Evolutionary conservation across 441 rosid species (phyloP), one percentile per base, ranked within the genome.

Genomic region (Brassica balearica): DNA sequence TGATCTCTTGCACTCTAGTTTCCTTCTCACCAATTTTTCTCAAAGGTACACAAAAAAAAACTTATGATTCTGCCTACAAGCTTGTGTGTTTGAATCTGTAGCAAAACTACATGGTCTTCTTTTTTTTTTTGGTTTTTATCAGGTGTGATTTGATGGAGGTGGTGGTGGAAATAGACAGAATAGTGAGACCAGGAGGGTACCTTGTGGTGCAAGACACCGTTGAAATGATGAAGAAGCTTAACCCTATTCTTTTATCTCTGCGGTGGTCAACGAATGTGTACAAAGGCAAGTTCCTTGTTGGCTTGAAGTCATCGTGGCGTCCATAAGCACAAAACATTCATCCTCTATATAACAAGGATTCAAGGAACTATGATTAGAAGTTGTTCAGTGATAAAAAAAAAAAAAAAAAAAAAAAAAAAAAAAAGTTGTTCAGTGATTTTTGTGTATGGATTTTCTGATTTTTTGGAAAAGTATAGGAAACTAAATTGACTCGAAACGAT

Each of bases 1-100:
- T 53, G 97, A 93, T 82, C 87, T 92, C 8, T 77, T 95, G 76
- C 96, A 93, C 77, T 85, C 98, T n/a, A 89, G 97, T 80, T 95
- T 89, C 67, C 89, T 90, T 75, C 80, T 93, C 82, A 79, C 77
- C 73, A 78, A 72, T 53, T 83, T 88, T 38, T 66, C 85, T 8
- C 78, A 84, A 81, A 91, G 98, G 99, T 93, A 34, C 1, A 2
- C 8, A 8, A 9, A 10, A 11, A 9, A 41, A 41, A 5, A 3
- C 34, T 29, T 29, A 29, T 29, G 34, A 29, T 29, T 29, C 34
- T 29, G 34, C 34, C 34, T 29, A 29, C 32, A 56, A 15, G 51
- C 51, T 48, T 69, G 27, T 36, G 23, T 29, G 58, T 51, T 14
- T 0, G 8, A 22, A 59, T 59, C 64, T 10, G 15, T 59, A 5